These are phyloP conservation scores for Arthrobotrys entomopaga DNA, from an alignment of 2,329 filamentous ascomycete species.

Conservation along the genomic window DNA sequence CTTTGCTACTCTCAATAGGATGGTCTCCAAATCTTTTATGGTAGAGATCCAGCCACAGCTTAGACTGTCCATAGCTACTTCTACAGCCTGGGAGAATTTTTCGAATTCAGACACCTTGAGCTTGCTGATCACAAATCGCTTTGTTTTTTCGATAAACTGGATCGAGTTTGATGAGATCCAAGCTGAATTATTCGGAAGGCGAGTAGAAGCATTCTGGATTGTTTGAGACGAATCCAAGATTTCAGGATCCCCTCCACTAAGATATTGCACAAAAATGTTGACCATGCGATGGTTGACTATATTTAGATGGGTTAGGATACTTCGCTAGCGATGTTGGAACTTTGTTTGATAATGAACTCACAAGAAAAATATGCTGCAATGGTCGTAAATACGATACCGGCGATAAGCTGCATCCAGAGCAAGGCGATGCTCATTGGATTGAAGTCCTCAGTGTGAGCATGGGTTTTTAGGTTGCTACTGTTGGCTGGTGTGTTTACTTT, in stretches of 20 bases:
- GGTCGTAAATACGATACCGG: constrained; percentile 42
- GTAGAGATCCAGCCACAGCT: constrained; percentile 51
- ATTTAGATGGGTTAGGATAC: neutral
- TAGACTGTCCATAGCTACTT: constrained; percentile 45
- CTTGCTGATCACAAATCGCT: constrained; percentile 27
- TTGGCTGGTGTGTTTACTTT: neutral
- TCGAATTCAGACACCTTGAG: constrained; percentile 25
- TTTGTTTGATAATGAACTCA: constrained; percentile 3
- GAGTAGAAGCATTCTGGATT: constrained; percentile 30
- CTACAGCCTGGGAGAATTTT: constrained; percentile 27
- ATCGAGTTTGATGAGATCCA: constrained; percentile 47
- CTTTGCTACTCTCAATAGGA: constrained; percentile 37
- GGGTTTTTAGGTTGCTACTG: neutral
- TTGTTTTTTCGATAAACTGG: constrained; percentile 44
- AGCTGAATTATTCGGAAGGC: constrained; percentile 39
- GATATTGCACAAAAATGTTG: constrained; percentile 37
- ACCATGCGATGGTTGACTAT: constrained; percentile 48
- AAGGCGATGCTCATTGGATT: constrained; percentile 33
- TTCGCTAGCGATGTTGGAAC: neutral
- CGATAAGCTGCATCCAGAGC: constrained; percentile 52
- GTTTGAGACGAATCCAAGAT: constrained; percentile 34
- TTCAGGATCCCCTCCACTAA: constrained; percentile 29
- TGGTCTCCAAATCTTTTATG: constrained; percentile 25
- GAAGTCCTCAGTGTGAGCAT: constrained; percentile 3
- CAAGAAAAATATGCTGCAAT: constrained; percentile 43